Evolutionary conservation across 2,329 filamentous ascomycete species (phyloP), one percentile per base, ranked within the genome.

Genomic region (Colletotrichum chlorophyti): DNA sequence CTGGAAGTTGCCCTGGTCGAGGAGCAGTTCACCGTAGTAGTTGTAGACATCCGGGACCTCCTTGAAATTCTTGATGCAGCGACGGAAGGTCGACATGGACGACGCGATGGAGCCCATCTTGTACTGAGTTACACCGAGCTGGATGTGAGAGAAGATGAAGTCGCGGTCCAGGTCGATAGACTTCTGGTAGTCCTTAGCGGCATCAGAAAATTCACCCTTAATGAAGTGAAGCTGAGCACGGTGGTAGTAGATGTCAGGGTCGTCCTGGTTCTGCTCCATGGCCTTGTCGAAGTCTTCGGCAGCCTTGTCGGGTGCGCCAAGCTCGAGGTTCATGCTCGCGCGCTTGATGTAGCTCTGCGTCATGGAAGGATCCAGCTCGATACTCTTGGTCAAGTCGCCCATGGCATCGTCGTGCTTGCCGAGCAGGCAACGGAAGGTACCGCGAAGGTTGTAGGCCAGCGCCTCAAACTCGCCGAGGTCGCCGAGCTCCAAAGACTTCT

Each of bases 131-230:
- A 99, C 95, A 74, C 95, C 95, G 38, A 99, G 91, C 77, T 99
- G 95, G 70, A 99, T 99, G 79, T 99, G 95, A 7, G 94, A 98
- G 84, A 97, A 99, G 79, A 99, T 99, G 77, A 99, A 99, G 66
- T 91, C 88, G 66, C 87, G 85, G 80, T 99, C 95, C 26, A 99
- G 85, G 68, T 99, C 95, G 69, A 99, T 99, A 3, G 95, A 98
- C 79, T 96, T 97, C 75, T 99, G 95, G 80, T 99, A 99, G 79
- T 99, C 95, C 80, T 96, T 97, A 60, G 95, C 93, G 5, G 95
- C 95, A 66, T 96, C 91, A 53, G 89, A 87, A 66, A 96, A 96
- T 72, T 98, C 94, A 54, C 89, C 88, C 68, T 97, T 91, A 76
- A 99, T 98, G 79, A 99, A 99, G 80, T 97, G 93, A 19, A 98